Base-by-base conservation (phyloP, 2,329 filamentous ascomycete genomes). In the Colletotrichum sp. region DNA sequence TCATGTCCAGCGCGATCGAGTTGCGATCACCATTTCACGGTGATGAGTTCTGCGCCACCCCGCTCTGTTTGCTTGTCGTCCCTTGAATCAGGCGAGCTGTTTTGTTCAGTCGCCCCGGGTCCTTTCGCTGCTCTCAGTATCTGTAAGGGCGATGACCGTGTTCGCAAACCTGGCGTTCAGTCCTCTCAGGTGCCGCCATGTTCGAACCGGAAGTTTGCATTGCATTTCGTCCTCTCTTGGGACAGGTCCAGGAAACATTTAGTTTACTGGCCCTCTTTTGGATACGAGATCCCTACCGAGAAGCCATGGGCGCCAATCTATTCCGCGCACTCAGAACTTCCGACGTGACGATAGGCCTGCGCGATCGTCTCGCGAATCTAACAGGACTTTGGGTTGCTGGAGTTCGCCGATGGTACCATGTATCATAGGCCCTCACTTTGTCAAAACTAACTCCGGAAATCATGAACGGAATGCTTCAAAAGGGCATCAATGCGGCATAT, bases 361-460 rank as follows among this genome's bases (percentile, higher is more conserved):
- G n/a, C 9, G 43, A n/a, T 13, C 1, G 3, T 48, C 43, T 21
- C 2, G 10, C 9, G 9, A 12, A 12, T 48, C 3, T 7, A 48
- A 9, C 10, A n/a, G 10, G 3, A 12, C 43, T 48, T 21, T 48
- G 43, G 43, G n/a, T 52, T 7, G n/a, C n/a, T 21, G n/a, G n/a
- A 52, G n/a, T 21, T 1, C 4, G 43, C n/a, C 0, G 10, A 21
- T 7, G 43, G 10, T 21, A 4, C 6, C 18, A 4, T 7, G 10
- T 21, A 2, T 3, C 7, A 1, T 12, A 6, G 0, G 2, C 16
- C 36, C 16, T 43, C 8, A 1, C 16, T 1, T 18, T 43, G 1
- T 18, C 36, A 43, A 36, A 36, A 14, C 13, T 36, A 2, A 36
- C 13, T 36, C 34, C 34, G 34, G 3, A 36, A 2, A 0, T 36